Evolutionary conservation across 2,329 filamentous ascomycete species (phyloP).

Genomic region (Colletotrichum sp.): DNA sequence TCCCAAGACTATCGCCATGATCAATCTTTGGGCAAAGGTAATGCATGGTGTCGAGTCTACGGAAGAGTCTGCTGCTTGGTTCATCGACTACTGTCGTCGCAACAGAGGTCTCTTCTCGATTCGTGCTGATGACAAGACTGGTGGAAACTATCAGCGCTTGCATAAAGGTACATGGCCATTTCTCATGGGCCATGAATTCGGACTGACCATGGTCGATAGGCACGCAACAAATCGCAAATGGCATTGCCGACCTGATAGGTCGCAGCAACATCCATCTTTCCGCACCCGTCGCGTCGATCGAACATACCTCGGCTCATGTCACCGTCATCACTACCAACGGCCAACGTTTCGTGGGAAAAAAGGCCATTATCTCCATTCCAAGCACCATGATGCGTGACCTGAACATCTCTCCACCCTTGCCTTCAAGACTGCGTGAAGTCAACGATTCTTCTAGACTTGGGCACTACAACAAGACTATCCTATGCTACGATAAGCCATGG

Average conservation of each 20-base stretch:
- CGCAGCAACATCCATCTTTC: conserved; percentile 21
- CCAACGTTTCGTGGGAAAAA: conserved; percentile 35
- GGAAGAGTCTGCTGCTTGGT: conserved; percentile 39
- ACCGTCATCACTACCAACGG: conserved; percentile 26
- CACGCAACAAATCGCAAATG: conserved; percentile 28
- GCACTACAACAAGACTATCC: conserved; percentile 48
- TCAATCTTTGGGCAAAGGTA: conserved; percentile 39
- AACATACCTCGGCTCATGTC: conserved; percentile 21
- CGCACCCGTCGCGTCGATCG: conserved; percentile 27
- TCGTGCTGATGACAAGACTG: conserved; percentile 37
- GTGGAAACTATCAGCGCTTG: conserved; percentile 40
- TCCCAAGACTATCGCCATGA: conserved; percentile 34
- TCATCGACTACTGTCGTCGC: conserved; percentile 42
- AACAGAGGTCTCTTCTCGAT: conserved; percentile 37
- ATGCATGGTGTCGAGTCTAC: conserved; percentile 42
- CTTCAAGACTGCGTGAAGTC: conserved; percentile 37
- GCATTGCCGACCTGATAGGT: conserved; percentile 30
- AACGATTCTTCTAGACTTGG: conserved; percentile 41
- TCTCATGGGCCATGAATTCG: background rate
- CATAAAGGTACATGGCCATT: conserved; percentile 20
- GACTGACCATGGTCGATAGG: background rate
- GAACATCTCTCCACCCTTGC: conserved; percentile 49
- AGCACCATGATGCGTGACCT: conserved; percentile 52
- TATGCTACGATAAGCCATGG: conserved; percentile 36
- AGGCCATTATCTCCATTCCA: conserved; percentile 53